Base-by-base conservation (phyloP, 495 filamentous ascomycete species). In the Hypoxylon perforatum region DNA sequence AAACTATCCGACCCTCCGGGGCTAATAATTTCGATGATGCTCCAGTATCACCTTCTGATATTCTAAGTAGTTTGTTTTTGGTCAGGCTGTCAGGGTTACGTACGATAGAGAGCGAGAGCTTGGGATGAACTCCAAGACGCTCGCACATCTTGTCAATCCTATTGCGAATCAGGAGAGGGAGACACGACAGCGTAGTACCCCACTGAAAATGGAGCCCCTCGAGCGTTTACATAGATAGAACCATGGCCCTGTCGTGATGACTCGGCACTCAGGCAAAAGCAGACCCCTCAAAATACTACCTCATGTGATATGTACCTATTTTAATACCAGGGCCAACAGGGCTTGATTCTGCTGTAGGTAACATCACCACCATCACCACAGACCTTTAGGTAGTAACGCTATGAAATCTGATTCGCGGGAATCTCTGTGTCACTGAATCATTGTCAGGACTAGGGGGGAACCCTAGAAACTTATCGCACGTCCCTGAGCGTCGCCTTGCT, bases 201-300 rank as follows among this genome's bases (percentile, higher is more conserved):
- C 60, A 42, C 18, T 17, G 21, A 42, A 45, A 22, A 33, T 22
- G 44, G 35, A 41, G 52, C 55, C 56, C 36, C 44, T 51, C 12
- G 17, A 55, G 33, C 10, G 21, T 57, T 46, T 58, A 57, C 25
- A 28, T 28, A 28, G 3, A 7, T 28, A 28, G 25, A 28, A 28
- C 36, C 59, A 55, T 47, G 21, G 21, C 53, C 65, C 47, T 62
- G 52, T 47, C 9, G 35, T 38, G 35, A 38, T 38, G 35, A 38
- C 35, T 42, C 53, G 58, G 65, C 53, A 67, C 64, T 57, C 57
- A 61, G 38, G 28, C 21, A 49, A 28, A 49, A 35, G 33, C 41
- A 47, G 44, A 38, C 58, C 58, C 53, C 58, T 68, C 57, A 57
- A 55, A 68, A 68, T 63, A 51, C 54, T 35, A 68, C 65, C 53